A percentile compares a stretch with the other conserved stretches of the same genome.
phyloP scores from a whole-genome alignment of 495 filamentous ascomycete species.

The Penicillium roqueforti region DNA sequence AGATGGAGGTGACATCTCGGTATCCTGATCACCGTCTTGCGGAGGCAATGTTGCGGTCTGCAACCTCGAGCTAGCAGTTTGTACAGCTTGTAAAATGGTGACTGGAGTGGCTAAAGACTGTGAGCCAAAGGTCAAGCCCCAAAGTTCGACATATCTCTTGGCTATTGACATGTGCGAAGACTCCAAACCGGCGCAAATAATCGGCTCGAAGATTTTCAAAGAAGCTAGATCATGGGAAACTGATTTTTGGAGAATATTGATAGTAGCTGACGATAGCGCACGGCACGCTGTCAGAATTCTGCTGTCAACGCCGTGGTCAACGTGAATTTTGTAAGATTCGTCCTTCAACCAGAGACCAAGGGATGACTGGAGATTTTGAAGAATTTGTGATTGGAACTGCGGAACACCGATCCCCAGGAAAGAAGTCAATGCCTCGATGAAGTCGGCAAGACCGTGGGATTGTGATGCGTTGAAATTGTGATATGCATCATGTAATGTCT shows the following conservation, averaged over 20 bases:
- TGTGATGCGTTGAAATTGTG: conserved; percentile 22
- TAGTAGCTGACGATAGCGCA: conserved; percentile 31
- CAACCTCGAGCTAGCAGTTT: conserved; percentile 29
- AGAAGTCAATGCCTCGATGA: conserved; percentile 40
- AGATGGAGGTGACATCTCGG: background rate
- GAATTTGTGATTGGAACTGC: conserved; percentile 28
- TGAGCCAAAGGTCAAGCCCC: conserved; percentile 54
- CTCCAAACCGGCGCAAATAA: conserved; percentile 55
- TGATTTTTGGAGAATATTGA: conserved; percentile 35
- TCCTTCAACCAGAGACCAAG: conserved; percentile 36
- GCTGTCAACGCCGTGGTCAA: conserved; percentile 31
- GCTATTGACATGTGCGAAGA: conserved; percentile 50
- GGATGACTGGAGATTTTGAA: conserved; percentile 31
- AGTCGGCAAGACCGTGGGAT: conserved; percentile 24
- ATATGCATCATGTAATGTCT: conserved; percentile 32
- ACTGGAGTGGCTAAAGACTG: conserved; percentile 43
- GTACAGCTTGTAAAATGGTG: conserved; percentile 45
- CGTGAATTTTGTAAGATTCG: conserved; percentile 24
- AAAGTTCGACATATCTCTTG: conserved; percentile 53
- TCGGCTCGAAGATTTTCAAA: conserved; percentile 44
- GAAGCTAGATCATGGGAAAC: conserved; percentile 36
- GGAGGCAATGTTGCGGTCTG: background rate
- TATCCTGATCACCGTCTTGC: background rate
- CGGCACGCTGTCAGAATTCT: conserved; percentile 38
- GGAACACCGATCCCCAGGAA: conserved; percentile 34